Percentiles rank a stretch among this genome's conserved stretches.
These are phyloP conservation scores for Lolium perenne DNA, from an alignment of 176 grass and related monocot genomes.

Conservation along the genomic window DNA sequence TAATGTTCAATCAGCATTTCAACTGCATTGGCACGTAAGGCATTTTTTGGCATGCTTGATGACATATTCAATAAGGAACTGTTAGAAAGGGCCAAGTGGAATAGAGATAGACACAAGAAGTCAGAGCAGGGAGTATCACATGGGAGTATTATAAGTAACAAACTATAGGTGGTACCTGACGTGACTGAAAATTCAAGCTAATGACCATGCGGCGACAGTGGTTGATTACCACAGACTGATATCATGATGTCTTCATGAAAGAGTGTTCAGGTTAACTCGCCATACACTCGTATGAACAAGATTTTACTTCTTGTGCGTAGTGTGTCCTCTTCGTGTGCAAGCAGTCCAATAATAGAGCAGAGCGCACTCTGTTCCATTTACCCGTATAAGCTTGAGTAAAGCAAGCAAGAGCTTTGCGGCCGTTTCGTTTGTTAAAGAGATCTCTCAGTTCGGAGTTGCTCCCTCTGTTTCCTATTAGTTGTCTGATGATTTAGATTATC, in stretches of 20 bases:
- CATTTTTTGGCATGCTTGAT: not conserved
- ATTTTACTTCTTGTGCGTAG: not conserved
- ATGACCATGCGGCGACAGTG: constrained; percentile 25
- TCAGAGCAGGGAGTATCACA: constrained; percentile 42
- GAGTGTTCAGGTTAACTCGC: not conserved
- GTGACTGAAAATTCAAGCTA: constrained; percentile 44
- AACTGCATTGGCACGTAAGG: not conserved
- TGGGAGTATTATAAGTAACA: constrained; percentile 39
- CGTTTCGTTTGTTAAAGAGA: not conserved
- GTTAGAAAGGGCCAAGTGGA: constrained; percentile 10
- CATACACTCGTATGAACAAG: not conserved
- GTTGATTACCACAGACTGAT: constrained; percentile 51
- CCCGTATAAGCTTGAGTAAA: not conserved
- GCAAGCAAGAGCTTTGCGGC: not conserved
- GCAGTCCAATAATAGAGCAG: not conserved
- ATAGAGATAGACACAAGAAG: constrained; percentile 15
- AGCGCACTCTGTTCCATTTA: not conserved
- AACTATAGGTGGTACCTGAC: not conserved
- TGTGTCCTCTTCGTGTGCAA: not conserved
- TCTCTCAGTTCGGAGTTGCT: not conserved
- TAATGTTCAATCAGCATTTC: not conserved
- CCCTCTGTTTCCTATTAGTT: too few relatives aligned
- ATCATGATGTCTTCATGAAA: constrained; percentile 39
- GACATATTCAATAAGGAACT: not conserved
- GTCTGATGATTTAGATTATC: too few relatives aligned